phyloP scores from a whole-genome alignment of 83 land plant species.

The Picea engelmannii region DNA sequence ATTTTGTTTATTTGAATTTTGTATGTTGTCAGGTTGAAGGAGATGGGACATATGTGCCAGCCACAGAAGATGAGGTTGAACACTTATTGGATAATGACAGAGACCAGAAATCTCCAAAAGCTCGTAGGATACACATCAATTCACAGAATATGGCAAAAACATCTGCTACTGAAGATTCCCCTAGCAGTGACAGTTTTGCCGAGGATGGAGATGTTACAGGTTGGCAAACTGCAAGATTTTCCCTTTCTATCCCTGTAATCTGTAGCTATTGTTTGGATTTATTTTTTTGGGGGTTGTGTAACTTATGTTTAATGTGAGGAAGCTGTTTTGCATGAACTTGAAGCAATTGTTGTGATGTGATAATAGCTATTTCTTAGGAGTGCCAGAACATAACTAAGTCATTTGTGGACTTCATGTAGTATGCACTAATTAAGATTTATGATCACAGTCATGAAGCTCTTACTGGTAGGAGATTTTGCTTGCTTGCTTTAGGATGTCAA shows the following conservation, averaged over 20 bases:
- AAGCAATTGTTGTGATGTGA: neutral
- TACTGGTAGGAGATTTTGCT: neutral
- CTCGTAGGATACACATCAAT: neutral
- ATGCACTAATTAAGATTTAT: neutral
- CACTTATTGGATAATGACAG: conserved; percentile 8
- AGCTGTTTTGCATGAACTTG: neutral
- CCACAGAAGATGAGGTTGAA: conserved; percentile 9
- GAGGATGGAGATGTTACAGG: conserved; percentile 12
- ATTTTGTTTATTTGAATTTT: neutral
- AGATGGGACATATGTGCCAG: conserved; percentile 11
- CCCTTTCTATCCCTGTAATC: conserved; percentile 9
- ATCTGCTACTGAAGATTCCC: neutral
- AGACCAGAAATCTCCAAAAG: neutral
- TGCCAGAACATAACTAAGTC: neutral
- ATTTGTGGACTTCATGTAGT: neutral
- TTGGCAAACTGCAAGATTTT: neutral
- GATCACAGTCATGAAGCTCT: neutral
- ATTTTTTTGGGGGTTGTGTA: too few species aligned
- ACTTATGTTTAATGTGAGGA: neutral
- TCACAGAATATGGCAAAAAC: neutral
- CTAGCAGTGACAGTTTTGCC: conserved; percentile 4
- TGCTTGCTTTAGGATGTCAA: neutral
- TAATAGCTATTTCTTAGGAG: too few species aligned
- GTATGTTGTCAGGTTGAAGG: neutral
- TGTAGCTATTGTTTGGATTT: conserved; percentile 1